Evolutionary conservation across 2,329 filamentous ascomycete species (phyloP), one percentile per base, ranked within the genome.

Genomic region (Ophiostoma perfectum): DNA sequence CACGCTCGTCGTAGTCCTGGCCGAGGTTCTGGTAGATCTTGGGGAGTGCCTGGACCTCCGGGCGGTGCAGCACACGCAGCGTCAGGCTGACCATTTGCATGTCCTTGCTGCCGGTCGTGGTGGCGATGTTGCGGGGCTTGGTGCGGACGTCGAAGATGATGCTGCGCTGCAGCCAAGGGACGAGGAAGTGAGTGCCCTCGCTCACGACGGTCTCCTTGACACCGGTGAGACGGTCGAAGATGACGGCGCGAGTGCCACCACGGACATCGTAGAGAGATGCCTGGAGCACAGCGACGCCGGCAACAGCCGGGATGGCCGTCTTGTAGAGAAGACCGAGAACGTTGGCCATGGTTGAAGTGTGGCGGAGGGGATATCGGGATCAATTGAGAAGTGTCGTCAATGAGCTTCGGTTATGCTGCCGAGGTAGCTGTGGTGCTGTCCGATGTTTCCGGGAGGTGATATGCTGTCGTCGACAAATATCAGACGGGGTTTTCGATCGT

Each of bases 61-160:
- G 95, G 75, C 93, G 86, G 70, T 94, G 97, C 67, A 99, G 91
- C 70, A 99, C 95, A 91, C 95, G 94, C 81, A 95, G 99, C 77
- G 94, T 99, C 78, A 99, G 98, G 86, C 99, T 99, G 78, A 98
- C 95, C 95, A 99, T 99, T 84, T 99, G 95, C 80, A 99, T 83
- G 81, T 99, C 95, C 87, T 99, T 99, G 86, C 90, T 94, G 70
- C 95, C 95, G 12, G 95, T 99, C 38, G 95, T 99, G 41, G 95
- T 99, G 73, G 91, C 92, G 78, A 99, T 98, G 79, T 97, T 98
- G 77, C 95, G 87, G 71, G 95, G 95, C 86, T 96, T 96, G 69
- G 96, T 99, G 72, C 95, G 90, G 73, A 99, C 95, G 82, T 99
- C 95, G 79, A 96, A 99, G 78, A 96, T 84, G 81, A 99, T 93